Evolutionary conservation across 495 filamentous ascomycete genomes (phyloP).

Genomic region (Geopyxis carbonaria): DNA sequence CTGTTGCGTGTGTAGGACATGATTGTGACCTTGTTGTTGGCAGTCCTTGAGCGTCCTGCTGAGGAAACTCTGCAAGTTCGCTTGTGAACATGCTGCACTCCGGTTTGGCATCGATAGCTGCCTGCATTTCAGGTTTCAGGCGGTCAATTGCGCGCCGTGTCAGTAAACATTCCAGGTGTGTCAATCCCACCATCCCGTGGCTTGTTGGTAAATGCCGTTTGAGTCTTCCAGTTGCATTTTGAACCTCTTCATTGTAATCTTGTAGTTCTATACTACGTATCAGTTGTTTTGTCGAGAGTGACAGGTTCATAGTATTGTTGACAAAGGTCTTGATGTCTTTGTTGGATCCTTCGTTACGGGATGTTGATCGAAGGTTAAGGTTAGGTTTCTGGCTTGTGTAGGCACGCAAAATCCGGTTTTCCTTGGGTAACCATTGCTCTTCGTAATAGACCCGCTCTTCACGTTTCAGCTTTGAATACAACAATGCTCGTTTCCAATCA

Average conservation of each 20-base stretch:
- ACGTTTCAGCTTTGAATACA: neutral
- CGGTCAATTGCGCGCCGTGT: neutral
- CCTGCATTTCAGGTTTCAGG: conserved; percentile 1
- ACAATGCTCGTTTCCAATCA: neutral
- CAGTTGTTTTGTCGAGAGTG: neutral
- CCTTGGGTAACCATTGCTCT: neutral
- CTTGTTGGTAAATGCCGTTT: neutral
- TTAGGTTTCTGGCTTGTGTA: neutral
- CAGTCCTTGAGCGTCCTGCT: no score
- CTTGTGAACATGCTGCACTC: neutral
- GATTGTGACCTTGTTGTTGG: no score
- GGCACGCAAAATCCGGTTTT: neutral
- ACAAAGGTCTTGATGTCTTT: neutral
- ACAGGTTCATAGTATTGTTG: neutral
- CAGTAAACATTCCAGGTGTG: neutral
- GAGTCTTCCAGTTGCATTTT: neutral
- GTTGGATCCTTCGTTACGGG: neutral
- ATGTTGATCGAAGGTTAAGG: neutral
- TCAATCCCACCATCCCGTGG: no score
- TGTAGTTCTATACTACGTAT: neutral
- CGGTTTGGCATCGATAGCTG: neutral
- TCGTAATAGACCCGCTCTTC: neutral
- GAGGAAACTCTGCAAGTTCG: neutral
- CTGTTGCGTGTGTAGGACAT: no score
- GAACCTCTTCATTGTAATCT: neutral